Evolutionary conservation across 257 asterid species (phyloP).

Genomic region (Solanum sitiens): DNA sequence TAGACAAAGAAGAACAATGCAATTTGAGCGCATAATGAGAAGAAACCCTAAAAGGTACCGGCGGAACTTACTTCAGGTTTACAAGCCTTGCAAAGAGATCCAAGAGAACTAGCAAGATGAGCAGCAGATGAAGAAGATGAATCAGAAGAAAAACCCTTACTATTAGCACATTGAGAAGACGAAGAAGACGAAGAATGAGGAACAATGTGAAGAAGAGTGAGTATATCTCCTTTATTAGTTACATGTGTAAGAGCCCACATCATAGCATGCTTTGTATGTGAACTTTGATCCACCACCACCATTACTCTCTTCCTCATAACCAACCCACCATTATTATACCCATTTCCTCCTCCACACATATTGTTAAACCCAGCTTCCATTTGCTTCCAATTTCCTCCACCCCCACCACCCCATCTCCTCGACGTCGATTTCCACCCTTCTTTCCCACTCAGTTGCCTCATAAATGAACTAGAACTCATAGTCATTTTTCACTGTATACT

Average conservation of each 20-base stretch:
- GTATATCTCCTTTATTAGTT: constrained; percentile 62
- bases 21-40: neutral
- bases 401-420: constrained; percentile 43
- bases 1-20: neutral
- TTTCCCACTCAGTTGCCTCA: constrained; percentile 69
- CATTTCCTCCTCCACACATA: constrained; percentile 3
- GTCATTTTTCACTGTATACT: neutral
- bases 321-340: constrained; percentile 1
- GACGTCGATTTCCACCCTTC: constrained; percentile 63
- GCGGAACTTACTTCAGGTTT: constrained; percentile 57
- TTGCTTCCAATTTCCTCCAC: constrained; percentile 20
- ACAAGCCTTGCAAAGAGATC: constrained; percentile 74
- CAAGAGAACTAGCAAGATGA: constrained; percentile 60
- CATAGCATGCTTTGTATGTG: constrained; percentile 75
- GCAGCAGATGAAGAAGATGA: constrained; percentile 25
- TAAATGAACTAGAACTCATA: constrained; percentile 59
- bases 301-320: constrained; percentile 76
- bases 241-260: constrained; percentile 96
- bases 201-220: constrained; percentile 65
- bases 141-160: constrained; percentile 10
- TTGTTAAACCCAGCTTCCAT: constrained; percentile 27
- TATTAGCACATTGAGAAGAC: neutral
- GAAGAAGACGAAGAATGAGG: constrained; percentile 17
- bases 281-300: constrained; percentile 79
- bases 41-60: neutral